Percentiles rank a stretch among this genome's conserved stretches.
Conservation (phyloP, 495 filamentous ascomycete genomes). For the Elasticomyces elasticus region DNA sequence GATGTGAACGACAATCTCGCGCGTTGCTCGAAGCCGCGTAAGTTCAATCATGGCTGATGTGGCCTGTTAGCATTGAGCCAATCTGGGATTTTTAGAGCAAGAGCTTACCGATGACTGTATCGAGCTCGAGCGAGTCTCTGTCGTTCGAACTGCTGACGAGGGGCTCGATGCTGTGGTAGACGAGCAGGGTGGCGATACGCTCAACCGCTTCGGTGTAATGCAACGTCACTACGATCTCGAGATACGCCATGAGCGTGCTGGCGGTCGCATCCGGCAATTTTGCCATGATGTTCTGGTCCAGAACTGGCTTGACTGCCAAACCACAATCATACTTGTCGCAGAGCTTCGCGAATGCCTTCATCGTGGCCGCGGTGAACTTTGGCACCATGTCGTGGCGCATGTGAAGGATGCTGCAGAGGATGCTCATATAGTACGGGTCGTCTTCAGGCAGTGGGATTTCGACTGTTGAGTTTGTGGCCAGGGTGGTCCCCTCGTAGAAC, state of each 20-base stretch:
- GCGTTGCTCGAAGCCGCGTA: too few relatives aligned
- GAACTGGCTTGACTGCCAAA: background rate
- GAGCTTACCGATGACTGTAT: too few relatives aligned
- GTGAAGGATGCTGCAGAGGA: background rate
- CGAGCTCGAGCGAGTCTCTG: too few relatives aligned
- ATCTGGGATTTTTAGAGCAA: too few relatives aligned
- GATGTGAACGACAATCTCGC: too few relatives aligned
- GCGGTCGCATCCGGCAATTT: background rate
- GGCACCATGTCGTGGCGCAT: background rate
- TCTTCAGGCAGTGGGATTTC: background rate
- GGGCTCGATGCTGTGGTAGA: background rate
- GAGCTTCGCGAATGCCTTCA: background rate
- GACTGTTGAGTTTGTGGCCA: background rate
- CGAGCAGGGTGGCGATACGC: background rate
- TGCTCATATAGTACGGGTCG: background rate
- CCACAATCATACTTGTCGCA: conserved; percentile 1
- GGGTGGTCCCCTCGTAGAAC: background rate
- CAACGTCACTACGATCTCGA: background rate
- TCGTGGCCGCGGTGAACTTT: background rate
- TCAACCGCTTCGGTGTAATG: background rate
- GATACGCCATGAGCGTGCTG: background rate
- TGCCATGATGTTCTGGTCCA: background rate
- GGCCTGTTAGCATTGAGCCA: too few relatives aligned
- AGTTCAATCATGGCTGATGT: too few relatives aligned
- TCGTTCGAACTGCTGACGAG: too few relatives aligned